phyloP scores from a whole-genome alignment of 106 monocot genomes.

The Amphibolis antarctica region DNA sequence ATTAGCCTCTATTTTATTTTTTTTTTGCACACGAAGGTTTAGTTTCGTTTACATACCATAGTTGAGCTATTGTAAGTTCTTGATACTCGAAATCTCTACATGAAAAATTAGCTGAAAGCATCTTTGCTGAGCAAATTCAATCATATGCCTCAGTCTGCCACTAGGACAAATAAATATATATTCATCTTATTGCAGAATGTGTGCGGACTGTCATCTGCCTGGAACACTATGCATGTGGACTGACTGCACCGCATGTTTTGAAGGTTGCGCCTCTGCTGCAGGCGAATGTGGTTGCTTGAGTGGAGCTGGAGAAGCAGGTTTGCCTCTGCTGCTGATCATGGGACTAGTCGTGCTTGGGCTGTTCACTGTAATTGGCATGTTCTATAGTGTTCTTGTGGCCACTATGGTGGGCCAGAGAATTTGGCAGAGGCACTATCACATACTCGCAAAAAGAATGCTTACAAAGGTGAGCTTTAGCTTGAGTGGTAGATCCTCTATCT shows the following conservation, averaged over 20 bases:
- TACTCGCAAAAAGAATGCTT: constrained; percentile 87
- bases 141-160: not conserved
- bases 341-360: constrained; percentile 73
- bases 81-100: not conserved
- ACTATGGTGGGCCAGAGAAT: constrained; percentile 96
- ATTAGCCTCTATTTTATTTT: no score
- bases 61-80: not conserved
- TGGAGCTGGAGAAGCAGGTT: constrained; percentile 79
- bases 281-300: constrained; percentile 87
- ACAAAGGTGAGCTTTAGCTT: constrained; percentile 48
- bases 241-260: constrained; percentile 84
- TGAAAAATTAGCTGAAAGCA: not conserved
- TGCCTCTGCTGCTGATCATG: constrained; percentile 72
- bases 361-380: constrained; percentile 80
- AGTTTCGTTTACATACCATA: not conserved
- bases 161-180: not conserved
- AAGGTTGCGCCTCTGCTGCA: constrained; percentile 58
- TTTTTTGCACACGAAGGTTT: not conserved
- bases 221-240: constrained; percentile 96
- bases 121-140: constrained; percentile 1
- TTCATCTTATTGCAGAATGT: constrained; percentile 27
- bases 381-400: constrained; percentile 88
- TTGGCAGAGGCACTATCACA: constrained; percentile 96
- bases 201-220: constrained; percentile 81
- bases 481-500: no score